Conservation (phyloP, 768 basidiomycete species). For the Amanita exitialis region DNA sequence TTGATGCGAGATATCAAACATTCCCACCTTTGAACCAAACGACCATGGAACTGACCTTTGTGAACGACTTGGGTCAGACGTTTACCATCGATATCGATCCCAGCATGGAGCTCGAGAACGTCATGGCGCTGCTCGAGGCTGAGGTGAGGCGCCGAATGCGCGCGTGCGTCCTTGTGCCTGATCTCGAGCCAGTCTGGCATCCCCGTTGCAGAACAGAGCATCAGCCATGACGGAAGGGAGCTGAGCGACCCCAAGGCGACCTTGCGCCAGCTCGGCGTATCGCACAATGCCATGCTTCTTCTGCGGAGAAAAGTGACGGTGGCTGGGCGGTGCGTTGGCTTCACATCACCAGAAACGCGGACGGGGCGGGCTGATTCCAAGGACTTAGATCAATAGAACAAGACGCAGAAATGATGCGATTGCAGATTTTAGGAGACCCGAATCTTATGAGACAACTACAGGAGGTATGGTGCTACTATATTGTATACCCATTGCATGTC, state of each 20-base stretch:
- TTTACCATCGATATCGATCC: constrained; percentile 79
- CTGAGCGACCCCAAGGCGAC: constrained; percentile 58
- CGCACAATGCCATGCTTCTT: constrained; percentile 51
- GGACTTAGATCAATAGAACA: constrained; percentile 51
- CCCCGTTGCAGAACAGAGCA: constrained; percentile 59
- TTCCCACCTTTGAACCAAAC: constrained; percentile 3
- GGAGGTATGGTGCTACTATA: constrained; percentile 29
- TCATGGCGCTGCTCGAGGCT: constrained; percentile 89
- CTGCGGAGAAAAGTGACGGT: constrained; percentile 44
- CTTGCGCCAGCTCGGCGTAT: constrained; percentile 54
- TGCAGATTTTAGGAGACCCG: constrained; percentile 83
- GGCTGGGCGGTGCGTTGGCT: constrained; percentile 25
- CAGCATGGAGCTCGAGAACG: constrained; percentile 84
- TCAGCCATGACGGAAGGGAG: constrained; percentile 59
- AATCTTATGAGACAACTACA: constrained; percentile 64
- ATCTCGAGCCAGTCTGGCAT: constrained; percentile 53
- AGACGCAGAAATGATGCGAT: constrained; percentile 84
- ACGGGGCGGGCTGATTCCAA: neutral
- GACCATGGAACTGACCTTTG: constrained; percentile 63
- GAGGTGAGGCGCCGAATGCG: constrained; percentile 48
- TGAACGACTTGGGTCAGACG: constrained; percentile 54
- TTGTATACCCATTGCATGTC: neutral
- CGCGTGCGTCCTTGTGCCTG: neutral
- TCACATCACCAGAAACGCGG: neutral
- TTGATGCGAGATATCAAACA: too few relatives aligned